phyloP scores from a whole-genome alignment of 2,329 filamentous ascomycete species.

The Paecilomyces fulvus region DNA sequence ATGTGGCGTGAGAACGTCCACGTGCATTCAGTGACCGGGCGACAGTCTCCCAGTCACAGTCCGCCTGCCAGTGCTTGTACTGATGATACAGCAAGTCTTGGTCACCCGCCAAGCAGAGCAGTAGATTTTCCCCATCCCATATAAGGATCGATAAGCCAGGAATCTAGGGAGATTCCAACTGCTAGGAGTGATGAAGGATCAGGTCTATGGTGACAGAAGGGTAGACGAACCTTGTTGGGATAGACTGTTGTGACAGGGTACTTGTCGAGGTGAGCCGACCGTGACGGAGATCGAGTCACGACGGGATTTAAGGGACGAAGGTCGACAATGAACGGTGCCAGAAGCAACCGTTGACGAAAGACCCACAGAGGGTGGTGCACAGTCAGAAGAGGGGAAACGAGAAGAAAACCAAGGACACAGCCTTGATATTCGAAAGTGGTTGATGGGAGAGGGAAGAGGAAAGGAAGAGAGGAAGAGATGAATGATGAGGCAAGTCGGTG shows the following conservation, averaged over 20 bases:
- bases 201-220: neutral
- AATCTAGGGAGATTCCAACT: neutral
- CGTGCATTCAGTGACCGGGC: neutral
- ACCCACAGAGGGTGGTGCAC: constrained; percentile 3
- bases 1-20: neutral
- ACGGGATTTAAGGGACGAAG: neutral
- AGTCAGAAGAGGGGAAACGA: constrained; percentile 1
- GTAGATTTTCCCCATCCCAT: neutral
- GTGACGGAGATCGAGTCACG: neutral
- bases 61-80: neutral
- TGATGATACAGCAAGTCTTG: neutral
- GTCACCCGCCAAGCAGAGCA: neutral
- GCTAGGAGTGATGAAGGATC: neutral
- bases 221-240: neutral
- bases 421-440: constrained; percentile 12
- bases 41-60: neutral
- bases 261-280: neutral
- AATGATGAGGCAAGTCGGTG: constrained; percentile 3
- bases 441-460: constrained; percentile 9
- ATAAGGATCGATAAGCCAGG: neutral
- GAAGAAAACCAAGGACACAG: constrained; percentile 15
- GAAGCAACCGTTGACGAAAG: neutral
- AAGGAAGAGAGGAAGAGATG: constrained; percentile 8
- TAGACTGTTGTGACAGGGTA: neutral
- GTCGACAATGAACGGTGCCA: neutral